phyloP scores from a whole-genome alignment of 2,329 filamentous ascomycete species.

The Exophiala xenobiotica region DNA sequence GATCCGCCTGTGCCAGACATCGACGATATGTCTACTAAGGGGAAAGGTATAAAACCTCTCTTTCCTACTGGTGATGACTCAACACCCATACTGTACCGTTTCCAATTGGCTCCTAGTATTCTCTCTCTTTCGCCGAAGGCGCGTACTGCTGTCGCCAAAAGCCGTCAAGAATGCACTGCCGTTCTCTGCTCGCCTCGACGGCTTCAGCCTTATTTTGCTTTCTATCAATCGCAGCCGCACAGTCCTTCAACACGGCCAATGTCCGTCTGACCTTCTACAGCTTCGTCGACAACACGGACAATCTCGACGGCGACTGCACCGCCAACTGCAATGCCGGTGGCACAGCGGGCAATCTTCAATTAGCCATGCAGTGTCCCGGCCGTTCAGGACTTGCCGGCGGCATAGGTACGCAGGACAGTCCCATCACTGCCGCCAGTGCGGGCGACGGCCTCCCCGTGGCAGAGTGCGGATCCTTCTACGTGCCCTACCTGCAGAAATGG shows the following conservation, averaged over 20 bases:
- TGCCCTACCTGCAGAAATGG: conserved; percentile 7
- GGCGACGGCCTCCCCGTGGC: conserved; percentile 3
- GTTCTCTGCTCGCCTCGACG: background rate
- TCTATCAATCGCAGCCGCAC: background rate
- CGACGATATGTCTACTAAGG: no score
- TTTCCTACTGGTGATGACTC: no score
- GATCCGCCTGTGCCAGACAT: no score
- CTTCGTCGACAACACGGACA: conserved; percentile 8
- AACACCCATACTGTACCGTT: no score
- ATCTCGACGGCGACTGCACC: conserved; percentile 7
- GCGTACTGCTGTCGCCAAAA: no score
- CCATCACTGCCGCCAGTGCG: conserved; percentile 7
- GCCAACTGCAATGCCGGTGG: conserved; percentile 8
- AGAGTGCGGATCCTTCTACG: conserved; percentile 5
- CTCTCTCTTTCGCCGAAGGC: no score
- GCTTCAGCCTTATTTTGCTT: conserved; percentile 1
- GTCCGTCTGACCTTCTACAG: conserved; percentile 10
- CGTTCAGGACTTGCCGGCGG: conserved; percentile 5
- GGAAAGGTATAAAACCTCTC: no score
- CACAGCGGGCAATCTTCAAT: background rate
- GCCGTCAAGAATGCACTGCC: background rate
- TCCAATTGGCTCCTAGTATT: no score
- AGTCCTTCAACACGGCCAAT: conserved; percentile 6
- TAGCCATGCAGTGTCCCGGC: conserved; percentile 2
- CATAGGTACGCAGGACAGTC: conserved; percentile 2